phyloP scores from a whole-genome alignment of 345 rosid genomes.

The Eucalyptus marginata region DNA sequence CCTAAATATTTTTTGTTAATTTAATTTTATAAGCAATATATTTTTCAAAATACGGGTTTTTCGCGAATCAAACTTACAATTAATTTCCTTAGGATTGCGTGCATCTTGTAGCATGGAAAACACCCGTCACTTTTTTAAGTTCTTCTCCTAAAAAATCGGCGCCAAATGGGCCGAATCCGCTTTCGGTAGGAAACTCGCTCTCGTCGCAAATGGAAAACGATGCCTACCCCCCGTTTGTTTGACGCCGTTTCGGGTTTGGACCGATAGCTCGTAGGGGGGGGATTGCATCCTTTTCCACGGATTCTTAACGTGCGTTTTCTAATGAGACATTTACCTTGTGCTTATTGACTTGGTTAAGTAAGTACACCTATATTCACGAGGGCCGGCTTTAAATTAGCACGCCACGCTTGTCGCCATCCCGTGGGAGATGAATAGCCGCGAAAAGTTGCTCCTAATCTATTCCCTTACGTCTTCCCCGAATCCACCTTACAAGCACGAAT shows the following conservation, averaged over 20 bases:
- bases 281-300: neutral
- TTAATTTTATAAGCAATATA: neutral
- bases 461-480: neutral
- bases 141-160: neutral
- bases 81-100: neutral
- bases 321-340: neutral
- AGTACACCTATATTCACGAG: neutral
- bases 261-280: neutral
- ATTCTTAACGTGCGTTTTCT: neutral
- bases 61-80: too few species aligned
- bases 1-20: neutral
- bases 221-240: neutral
- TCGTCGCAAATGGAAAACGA: neutral
- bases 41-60: rapidly evolving
- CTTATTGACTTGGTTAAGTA: neutral
- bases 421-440: neutral
- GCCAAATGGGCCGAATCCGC: neutral
- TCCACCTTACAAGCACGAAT: neutral
- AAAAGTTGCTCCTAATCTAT: neutral
- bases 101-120: neutral
- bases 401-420: neutral
- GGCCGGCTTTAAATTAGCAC: neutral
- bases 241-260: neutral
- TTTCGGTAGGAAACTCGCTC: neutral
- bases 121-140: neutral